Evolutionary conservation across 192 early-diverging fungal species (phyloP).

Genomic region (Dissophora ornata): DNA sequence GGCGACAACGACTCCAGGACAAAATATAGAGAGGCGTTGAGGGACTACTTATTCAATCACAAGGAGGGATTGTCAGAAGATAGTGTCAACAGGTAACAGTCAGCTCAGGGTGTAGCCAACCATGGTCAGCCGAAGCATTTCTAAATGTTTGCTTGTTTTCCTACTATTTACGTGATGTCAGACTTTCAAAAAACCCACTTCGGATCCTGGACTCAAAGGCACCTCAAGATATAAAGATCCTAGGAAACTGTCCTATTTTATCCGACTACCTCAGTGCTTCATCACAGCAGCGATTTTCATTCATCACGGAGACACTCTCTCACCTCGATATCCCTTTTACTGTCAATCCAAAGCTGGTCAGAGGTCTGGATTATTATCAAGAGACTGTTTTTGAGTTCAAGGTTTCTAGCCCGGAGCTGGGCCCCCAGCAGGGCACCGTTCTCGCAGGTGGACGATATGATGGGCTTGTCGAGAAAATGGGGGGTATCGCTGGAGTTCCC

Average conservation of each 20-base stretch:
- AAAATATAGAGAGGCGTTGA: slow-evolving; percentile 58
- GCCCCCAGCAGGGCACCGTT: slow-evolving; percentile 70
- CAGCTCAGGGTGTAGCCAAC: too few relatives aligned
- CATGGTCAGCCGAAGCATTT: too few relatives aligned
- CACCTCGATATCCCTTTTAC: slow-evolving; percentile 62
- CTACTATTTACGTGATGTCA: slow-evolving; percentile 3
- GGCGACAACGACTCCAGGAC: slow-evolving; percentile 54
- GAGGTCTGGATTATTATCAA: slow-evolving; percentile 79
- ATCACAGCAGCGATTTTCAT: slow-evolving; percentile 59
- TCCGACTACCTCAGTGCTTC: slow-evolving; percentile 54
- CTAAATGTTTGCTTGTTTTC: background rate
- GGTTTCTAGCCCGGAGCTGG: slow-evolving; percentile 52
- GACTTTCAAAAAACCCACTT: slow-evolving; percentile 68
- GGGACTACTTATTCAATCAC: slow-evolving; percentile 57
- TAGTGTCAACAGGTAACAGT: slow-evolving; percentile 59
- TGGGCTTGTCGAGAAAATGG: slow-evolving; percentile 64
- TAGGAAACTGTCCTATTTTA: slow-evolving; percentile 54
- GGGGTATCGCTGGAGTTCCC: slow-evolving; percentile 60
- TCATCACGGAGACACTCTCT: slow-evolving; percentile 56
- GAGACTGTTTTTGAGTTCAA: slow-evolving; percentile 76
- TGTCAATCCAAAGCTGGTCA: slow-evolving; percentile 64
- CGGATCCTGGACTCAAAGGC: slow-evolving; percentile 74
- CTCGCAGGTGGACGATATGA: slow-evolving; percentile 78
- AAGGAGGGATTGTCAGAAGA: slow-evolving; percentile 58
- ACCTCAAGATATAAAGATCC: slow-evolving; percentile 58